These are phyloP conservation scores for Penicillium sp. DNA, from an alignment of 2,329 filamentous ascomycete genomes.

Conservation along the genomic window DNA sequence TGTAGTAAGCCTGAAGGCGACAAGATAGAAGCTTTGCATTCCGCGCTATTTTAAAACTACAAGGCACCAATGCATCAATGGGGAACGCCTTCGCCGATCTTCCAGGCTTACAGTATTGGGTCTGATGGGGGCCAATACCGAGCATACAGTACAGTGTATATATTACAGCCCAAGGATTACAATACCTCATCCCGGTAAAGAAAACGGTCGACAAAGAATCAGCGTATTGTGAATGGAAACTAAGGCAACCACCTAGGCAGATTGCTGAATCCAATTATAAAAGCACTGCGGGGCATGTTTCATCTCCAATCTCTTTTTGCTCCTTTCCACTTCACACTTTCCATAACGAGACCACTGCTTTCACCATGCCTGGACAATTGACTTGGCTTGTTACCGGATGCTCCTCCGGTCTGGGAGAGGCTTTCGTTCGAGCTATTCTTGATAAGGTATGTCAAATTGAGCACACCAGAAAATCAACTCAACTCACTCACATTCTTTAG, in stretches of 20 bases:
- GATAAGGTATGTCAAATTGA: neutral
- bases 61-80: no score
- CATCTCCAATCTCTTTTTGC: neutral
- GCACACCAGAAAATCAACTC: neutral
- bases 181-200: no score
- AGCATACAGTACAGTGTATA: no score
- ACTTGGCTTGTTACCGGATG: conserved; percentile 2
- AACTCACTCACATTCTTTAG: neutral
- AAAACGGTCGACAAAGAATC: neutral
- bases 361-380: neutral
- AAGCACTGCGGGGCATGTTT: neutral
- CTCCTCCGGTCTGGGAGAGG: conserved; percentile 1
- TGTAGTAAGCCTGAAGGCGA: no score
- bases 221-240: neutral
- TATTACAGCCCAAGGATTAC: no score
- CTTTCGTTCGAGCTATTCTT: neutral
- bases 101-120: no score
- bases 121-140: no score
- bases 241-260: neutral
- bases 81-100: no score
- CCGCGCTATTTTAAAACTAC: no score
- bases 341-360: neutral
- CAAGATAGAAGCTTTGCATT: no score
- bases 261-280: neutral
- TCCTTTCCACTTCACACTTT: neutral